Base-by-base conservation (phyloP, 2,329 filamentous ascomycete genomes). In the Microcyclosporella mali region DNA sequence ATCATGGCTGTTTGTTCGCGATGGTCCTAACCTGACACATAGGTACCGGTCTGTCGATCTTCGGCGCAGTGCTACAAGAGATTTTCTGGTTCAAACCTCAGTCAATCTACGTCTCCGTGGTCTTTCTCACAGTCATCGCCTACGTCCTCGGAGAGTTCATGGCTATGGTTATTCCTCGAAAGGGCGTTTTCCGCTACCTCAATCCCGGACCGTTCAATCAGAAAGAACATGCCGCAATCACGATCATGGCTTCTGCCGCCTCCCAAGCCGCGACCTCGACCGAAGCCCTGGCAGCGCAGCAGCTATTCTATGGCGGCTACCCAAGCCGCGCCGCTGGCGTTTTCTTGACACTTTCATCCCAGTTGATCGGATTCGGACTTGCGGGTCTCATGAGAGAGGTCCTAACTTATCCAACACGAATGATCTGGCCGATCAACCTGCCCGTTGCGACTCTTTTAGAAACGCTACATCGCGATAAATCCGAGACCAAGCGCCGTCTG, bases 1-100 rank as follows among this genome's bases (percentile, higher is more conserved):
- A 6, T 25, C 4, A 4, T 25, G 21, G 9, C 9, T 25, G 21
- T 25, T 4, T 25, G 4, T 25, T 9, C 4, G 21, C 21, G 21
- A 25, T 9, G 21, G 9, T 9, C 6, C 9, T 25, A 25, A 25
- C 21, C 21, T 9, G 4, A 25, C 21, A 4, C 4, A 21, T 15
- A 35, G 47, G 51, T 19, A 35, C 43, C 10, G 56, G 57, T 9
- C 45, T 59, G 9, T 47, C 53, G 17, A 55, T 58, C 34, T 59
- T 59, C 41, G 57, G 50, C 19, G 49, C 49, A 30, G 64, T 67
- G 4, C 57, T 73, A 4, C 61, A 64, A 29, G 65, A 66, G 27
- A 72, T 74, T 42, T 73, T 66, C 51, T 66, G 68, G 38, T 73
- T 73, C 61, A 72, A 72, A 51, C 70, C 71, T 2, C 70, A 72